These are phyloP conservation scores for Ganoderma meredithae DNA, from an alignment of 1,284 basidiomycete genomes.

Conservation along the genomic window DNA sequence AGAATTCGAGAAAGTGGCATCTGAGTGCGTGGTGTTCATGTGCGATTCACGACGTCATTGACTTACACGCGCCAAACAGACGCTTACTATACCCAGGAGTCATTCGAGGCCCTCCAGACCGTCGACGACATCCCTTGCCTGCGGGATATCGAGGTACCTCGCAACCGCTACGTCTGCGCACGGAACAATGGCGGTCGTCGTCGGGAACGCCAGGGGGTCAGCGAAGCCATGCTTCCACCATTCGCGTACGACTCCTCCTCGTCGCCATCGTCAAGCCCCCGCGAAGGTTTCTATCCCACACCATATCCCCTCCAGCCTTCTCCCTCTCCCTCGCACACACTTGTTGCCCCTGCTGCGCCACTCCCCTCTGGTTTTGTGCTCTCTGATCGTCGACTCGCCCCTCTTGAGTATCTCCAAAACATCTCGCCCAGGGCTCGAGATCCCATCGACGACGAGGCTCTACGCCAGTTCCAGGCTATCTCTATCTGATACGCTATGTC, in stretches of 20 bases:
- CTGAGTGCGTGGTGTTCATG: slow-evolving; percentile 43
- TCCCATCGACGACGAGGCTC: slow-evolving; percentile 41
- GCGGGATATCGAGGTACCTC: slow-evolving; percentile 59
- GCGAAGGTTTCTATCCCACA: slow-evolving; percentile 2
- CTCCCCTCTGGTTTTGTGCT: slow-evolving; percentile 21
- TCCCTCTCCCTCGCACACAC: slow-evolving; percentile 15
- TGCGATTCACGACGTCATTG: background rate
- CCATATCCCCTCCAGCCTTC: slow-evolving; percentile 16
- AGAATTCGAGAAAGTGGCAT: slow-evolving; percentile 50
- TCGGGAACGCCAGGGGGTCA: slow-evolving; percentile 15
- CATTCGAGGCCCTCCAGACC: slow-evolving; percentile 59
- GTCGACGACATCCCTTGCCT: slow-evolving; percentile 67
- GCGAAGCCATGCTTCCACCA: slow-evolving; percentile 13
- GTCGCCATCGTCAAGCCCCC: slow-evolving; percentile 19
- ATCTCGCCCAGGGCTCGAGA: slow-evolving; percentile 40
- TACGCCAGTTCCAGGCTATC: slow-evolving; percentile 30
- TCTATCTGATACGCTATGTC: background rate
- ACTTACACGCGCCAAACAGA: slow-evolving; percentile 36
- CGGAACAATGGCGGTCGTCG: slow-evolving; percentile 52
- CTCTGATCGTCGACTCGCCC: slow-evolving; percentile 36
- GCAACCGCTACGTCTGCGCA: slow-evolving; percentile 68
- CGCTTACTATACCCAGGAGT: slow-evolving; percentile 52
- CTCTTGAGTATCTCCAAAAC: slow-evolving; percentile 43
- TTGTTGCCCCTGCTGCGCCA: slow-evolving; percentile 22
- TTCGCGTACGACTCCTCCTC: slow-evolving; percentile 14